phyloP scores from a whole-genome alignment of 495 filamentous ascomycete species.

The Aspergillus ostianus region DNA sequence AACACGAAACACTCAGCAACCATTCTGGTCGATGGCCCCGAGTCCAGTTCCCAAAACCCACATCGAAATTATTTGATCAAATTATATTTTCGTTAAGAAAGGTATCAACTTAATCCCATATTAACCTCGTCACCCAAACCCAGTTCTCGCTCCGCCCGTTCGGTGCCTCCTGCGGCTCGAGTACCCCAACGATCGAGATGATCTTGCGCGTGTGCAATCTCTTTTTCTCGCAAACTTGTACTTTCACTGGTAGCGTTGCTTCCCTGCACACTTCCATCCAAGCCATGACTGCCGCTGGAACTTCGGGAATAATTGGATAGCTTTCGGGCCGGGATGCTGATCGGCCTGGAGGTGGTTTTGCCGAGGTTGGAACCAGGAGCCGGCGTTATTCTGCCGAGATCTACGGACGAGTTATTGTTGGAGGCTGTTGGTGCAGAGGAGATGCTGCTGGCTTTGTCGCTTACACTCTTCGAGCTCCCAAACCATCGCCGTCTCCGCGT shows the following conservation, averaged over 20 bases:
- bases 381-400: constrained; percentile 26
- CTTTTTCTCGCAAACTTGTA: constrained; percentile 42
- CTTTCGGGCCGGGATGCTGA: constrained; percentile 33
- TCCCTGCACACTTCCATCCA: constrained; percentile 32
- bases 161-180: constrained; percentile 39
- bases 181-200: constrained; percentile 43
- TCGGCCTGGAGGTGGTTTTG: constrained; percentile 29
- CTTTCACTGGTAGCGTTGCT: constrained; percentile 43
- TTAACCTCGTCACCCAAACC: constrained; percentile 53
- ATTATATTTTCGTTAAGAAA: not conserved
- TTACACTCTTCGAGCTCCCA: constrained; percentile 37
- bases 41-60: not conserved
- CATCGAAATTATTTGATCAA: not conserved
- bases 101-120: constrained; percentile 51
- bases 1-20: not conserved
- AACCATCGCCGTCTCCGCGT: constrained; percentile 45
- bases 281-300: constrained; percentile 28
- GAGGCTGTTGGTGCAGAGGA: constrained; percentile 22
- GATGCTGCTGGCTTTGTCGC: constrained; percentile 28
- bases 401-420: constrained; percentile 25
- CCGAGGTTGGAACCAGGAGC: constrained; percentile 20
- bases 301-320: constrained; percentile 22
- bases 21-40: not conserved
- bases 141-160: constrained; percentile 44
- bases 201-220: constrained; percentile 51